Percentiles rank a stretch among this genome's conserved stretches.
Evolutionary conservation across 495 filamentous ascomycete species (phyloP).

Genomic region (Penicillium nucicola): DNA sequence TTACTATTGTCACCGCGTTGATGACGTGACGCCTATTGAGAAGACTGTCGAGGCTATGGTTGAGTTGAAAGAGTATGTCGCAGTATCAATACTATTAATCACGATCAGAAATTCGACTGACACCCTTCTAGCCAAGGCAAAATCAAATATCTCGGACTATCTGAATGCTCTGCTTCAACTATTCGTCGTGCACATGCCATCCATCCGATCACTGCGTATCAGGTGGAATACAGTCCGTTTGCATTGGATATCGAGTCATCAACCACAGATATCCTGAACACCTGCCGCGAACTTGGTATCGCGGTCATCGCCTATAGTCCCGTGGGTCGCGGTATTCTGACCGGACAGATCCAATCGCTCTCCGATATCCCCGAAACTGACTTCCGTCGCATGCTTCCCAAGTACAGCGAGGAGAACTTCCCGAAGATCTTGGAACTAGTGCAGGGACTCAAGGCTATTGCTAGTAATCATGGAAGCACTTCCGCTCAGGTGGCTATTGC

Average conservation of each 20-base stretch:
- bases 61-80: constrained; percentile 44
- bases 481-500: constrained; percentile 11
- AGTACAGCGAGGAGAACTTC: constrained; percentile 51
- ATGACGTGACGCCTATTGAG: constrained; percentile 44
- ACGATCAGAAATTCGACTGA: not conserved
- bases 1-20: constrained; percentile 49
- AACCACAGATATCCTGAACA: constrained; percentile 45
- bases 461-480: constrained; percentile 26
- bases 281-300: constrained; percentile 61
- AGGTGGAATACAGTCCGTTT: constrained; percentile 64
- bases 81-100: too few species aligned
- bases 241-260: constrained; percentile 55
- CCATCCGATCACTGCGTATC: constrained; percentile 57
- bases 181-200: constrained; percentile 61
- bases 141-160: constrained; percentile 55
- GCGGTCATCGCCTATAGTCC: constrained; percentile 61
- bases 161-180: constrained; percentile 51
- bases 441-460: constrained; percentile 36
- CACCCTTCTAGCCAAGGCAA: constrained; percentile 48
- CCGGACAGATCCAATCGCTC: constrained; percentile 40
- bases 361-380: constrained; percentile 47
- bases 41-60: constrained; percentile 62
- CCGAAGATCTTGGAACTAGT: constrained; percentile 50
- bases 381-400: constrained; percentile 31
- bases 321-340: constrained; percentile 59